Evolutionary conservation across 768 basidiomycete genomes (phyloP).

Genomic region (Termitomyces sp.): DNA sequence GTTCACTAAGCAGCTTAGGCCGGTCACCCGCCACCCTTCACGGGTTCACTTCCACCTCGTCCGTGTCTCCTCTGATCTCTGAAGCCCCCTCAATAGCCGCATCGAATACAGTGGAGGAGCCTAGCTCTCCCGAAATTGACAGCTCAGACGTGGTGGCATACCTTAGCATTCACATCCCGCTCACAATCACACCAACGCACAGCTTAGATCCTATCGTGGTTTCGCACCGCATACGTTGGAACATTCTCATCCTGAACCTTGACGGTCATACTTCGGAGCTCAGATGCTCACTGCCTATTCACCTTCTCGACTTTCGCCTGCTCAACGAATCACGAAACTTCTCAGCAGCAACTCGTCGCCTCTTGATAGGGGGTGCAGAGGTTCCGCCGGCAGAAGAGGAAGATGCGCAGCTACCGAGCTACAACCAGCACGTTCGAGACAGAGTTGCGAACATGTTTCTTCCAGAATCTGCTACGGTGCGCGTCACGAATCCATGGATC

Average conservation of each 20-base stretch:
- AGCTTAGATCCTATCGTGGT: conserved; percentile 68
- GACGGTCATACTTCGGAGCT: conserved; percentile 94
- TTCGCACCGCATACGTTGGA: conserved; percentile 78
- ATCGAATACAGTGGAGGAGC: not conserved
- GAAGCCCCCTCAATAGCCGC: not conserved
- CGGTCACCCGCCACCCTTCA: not conserved
- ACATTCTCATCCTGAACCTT: conserved; percentile 69
- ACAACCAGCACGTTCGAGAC: conserved; percentile 85
- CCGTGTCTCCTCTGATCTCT: not conserved
- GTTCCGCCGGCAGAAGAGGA: conserved; percentile 37
- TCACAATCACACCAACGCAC: conserved; percentile 63
- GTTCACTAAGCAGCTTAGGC: conserved; percentile 6
- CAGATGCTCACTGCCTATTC: conserved; percentile 88
- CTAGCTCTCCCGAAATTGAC: conserved; percentile 1
- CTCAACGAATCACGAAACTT: conserved; percentile 70
- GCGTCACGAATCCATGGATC: conserved; percentile 62
- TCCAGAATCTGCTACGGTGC: conserved; percentile 55
- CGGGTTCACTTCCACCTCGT: not conserved
- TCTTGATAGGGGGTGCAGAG: conserved; percentile 46
- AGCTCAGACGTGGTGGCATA: conserved; percentile 50
- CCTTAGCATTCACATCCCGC: conserved; percentile 56
- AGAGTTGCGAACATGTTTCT: conserved; percentile 78
- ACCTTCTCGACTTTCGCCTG: conserved; percentile 71
- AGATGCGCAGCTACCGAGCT: conserved; percentile 82
- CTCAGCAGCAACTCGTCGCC: conserved; percentile 69